Percentiles rank a stretch among this genome's conserved stretches.
Evolutionary conservation across 2,329 filamentous ascomycete species (phyloP).

Genomic region (Aspergillus eucalypticola): DNA sequence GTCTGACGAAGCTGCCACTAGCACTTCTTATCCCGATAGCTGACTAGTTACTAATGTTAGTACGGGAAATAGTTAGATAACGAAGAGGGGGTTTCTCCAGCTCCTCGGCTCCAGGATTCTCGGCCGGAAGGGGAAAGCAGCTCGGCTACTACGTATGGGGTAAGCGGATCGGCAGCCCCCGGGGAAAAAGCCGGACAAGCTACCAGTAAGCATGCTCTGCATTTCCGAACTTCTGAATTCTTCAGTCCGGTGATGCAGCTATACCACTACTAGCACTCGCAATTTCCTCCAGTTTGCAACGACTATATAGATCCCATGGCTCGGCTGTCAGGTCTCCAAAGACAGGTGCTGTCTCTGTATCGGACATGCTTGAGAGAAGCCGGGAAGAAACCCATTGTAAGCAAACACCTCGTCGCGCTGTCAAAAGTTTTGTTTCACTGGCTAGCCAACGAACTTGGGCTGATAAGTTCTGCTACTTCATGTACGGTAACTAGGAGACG

Average conservation of each 20-base stretch:
- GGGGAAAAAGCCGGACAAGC: background rate
- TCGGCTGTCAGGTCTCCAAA: conserved; percentile 81
- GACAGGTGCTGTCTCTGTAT: conserved; percentile 83
- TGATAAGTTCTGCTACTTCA: conserved; percentile 3
- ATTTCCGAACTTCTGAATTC: background rate
- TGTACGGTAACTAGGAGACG: conserved; percentile 34
- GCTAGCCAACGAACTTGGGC: background rate
- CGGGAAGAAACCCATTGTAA: conserved; percentile 74
- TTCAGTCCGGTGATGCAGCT: conserved; percentile 8
- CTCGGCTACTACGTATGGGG: background rate
- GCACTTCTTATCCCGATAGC: too few relatives aligned
- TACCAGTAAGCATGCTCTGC: background rate
- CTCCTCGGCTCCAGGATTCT: conserved; percentile 19
- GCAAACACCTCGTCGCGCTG: conserved; percentile 19
- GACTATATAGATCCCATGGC: conserved; percentile 25
- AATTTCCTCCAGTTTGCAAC: background rate
- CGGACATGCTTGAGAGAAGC: conserved; percentile 80
- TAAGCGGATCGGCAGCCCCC: background rate
- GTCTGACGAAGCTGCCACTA: too few relatives aligned
- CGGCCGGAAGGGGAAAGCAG: conserved; percentile 27
- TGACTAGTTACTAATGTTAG: too few relatives aligned
- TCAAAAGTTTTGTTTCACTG: background rate
- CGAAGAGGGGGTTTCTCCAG: background rate
- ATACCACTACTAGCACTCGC: background rate
- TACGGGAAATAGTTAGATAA: background rate